These are phyloP conservation scores for Podila verticillata DNA, from an alignment of 192 early-diverging fungal species.

Conservation along the genomic window DNA sequence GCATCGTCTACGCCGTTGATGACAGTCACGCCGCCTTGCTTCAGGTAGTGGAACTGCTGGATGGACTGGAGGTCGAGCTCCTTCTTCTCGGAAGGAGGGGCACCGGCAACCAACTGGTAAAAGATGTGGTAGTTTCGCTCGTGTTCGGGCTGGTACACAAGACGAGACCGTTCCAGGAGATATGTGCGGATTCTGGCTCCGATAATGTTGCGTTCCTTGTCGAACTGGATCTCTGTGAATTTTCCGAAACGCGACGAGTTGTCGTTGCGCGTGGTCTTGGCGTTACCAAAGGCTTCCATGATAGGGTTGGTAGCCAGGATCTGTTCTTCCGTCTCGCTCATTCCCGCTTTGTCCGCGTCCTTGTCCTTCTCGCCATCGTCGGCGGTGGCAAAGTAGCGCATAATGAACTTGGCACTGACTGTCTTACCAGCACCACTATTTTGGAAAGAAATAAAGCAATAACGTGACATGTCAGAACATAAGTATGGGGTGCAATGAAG, in stretches of 20 bases:
- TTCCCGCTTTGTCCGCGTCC: slow-evolving; percentile 56
- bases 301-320: slow-evolving; percentile 97
- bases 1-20: slow-evolving; percentile 93
- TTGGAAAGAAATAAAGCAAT: slow-evolving; percentile 1
- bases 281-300: slow-evolving; percentile 99
- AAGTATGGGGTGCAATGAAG: too few species aligned
- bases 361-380: slow-evolving; percentile 71
- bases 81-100: slow-evolving; percentile 83
- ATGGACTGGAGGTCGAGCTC: slow-evolving; percentile 80
- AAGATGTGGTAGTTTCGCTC: slow-evolving; percentile 99
- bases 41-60: slow-evolving; percentile 86
- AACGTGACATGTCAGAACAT: not conserved
- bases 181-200: slow-evolving; percentile 97
- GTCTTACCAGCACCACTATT: slow-evolving; percentile 95
- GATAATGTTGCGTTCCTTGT: slow-evolving; percentile 82
- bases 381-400: slow-evolving; percentile 94
- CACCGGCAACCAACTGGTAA: slow-evolving; percentile 97
- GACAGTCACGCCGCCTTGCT: slow-evolving; percentile 83
- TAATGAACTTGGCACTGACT: slow-evolving; percentile 95
- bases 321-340: slow-evolving; percentile 84
- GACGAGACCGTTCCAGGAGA: slow-evolving; percentile 93
- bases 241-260: slow-evolving; percentile 99
- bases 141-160: slow-evolving; percentile 91
- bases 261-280: slow-evolving; percentile 99
- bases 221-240: slow-evolving; percentile 96